These are phyloP conservation scores for Penicillium sp. DNA, from an alignment of 2,329 filamentous ascomycete species.

Conservation along the genomic window DNA sequence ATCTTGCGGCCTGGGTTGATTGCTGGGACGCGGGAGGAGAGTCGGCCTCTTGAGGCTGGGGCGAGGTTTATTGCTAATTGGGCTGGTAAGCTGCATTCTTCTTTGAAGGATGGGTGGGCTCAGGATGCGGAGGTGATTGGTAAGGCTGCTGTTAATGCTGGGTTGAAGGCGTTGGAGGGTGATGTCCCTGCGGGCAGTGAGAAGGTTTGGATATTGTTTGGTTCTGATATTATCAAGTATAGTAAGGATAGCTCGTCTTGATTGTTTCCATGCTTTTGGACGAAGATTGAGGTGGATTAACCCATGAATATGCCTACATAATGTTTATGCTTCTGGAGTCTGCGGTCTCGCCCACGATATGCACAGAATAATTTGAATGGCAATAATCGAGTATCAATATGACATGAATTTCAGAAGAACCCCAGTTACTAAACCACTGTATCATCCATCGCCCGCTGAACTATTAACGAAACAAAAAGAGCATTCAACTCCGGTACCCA, in stretches of 20 bases:
- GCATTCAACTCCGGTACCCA: constrained; percentile 13
- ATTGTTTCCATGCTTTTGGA: neutral
- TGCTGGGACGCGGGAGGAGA: constrained; percentile 63
- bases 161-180: constrained; percentile 41
- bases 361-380: neutral
- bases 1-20: constrained; percentile 73
- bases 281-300: neutral
- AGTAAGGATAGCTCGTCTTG: constrained; percentile 17
- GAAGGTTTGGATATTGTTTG: constrained; percentile 41
- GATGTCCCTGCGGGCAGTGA: constrained; percentile 39
- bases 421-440: constrained; percentile 1
- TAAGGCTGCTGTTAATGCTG: constrained; percentile 40
- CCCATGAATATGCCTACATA: neutral
- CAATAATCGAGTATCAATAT: neutral
- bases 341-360: neutral
- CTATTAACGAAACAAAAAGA: neutral
- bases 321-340: neutral
- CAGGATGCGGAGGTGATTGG: constrained; percentile 71
- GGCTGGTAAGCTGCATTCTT: constrained; percentile 52
- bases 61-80: constrained; percentile 54
- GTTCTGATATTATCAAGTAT: constrained; percentile 38
- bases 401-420: neutral
- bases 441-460: neutral
- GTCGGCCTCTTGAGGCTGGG: constrained; percentile 56
- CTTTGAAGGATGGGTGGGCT: constrained; percentile 61